Conservation (phyloP, 2,329 filamentous ascomycete species). For the Ascochyta clinopodiicola region DNA sequence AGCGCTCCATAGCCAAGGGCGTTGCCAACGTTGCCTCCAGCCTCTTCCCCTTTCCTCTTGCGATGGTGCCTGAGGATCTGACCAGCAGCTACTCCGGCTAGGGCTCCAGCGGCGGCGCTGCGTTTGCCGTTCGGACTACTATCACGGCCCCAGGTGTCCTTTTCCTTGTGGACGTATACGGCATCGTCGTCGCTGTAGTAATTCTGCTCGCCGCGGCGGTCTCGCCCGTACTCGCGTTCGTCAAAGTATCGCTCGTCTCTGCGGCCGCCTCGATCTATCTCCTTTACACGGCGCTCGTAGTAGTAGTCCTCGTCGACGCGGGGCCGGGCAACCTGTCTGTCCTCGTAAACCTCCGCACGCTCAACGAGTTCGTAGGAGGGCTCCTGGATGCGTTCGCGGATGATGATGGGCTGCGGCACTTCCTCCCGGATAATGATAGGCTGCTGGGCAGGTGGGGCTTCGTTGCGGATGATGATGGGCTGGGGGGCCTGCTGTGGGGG, state of each 20-base stretch:
- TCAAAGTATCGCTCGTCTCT: slow-evolving; percentile 47
- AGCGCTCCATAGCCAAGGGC: slow-evolving; percentile 66
- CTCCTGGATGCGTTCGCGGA: slow-evolving; percentile 55
- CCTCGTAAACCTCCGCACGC: slow-evolving; percentile 61
- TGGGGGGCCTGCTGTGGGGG: slow-evolving; percentile 35
- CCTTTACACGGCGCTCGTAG: slow-evolving; percentile 63
- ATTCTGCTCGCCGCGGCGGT: slow-evolving; percentile 50
- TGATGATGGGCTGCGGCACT: slow-evolving; percentile 55
- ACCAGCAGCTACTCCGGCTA: slow-evolving; percentile 66
- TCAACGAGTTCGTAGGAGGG: slow-evolving; percentile 67
- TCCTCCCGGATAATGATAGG: slow-evolving; percentile 64
- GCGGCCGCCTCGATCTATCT: slow-evolving; percentile 58
- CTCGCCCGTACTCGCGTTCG: slow-evolving; percentile 48
- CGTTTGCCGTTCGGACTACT: slow-evolving; percentile 59
- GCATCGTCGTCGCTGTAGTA: slow-evolving; percentile 68
- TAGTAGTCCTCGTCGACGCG: slow-evolving; percentile 66
- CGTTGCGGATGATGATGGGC: slow-evolving; percentile 60
- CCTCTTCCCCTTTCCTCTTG: slow-evolving; percentile 62
- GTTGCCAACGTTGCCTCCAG: slow-evolving; percentile 59
- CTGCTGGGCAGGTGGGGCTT: slow-evolving; percentile 58
- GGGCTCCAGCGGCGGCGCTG: slow-evolving; percentile 67
- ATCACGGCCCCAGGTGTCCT: slow-evolving; percentile 51
- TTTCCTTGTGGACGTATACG: slow-evolving; percentile 64
- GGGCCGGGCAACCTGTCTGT: slow-evolving; percentile 54
- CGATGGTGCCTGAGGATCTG: slow-evolving; percentile 65